phyloP scores from a whole-genome alignment of 352 stramenopile species.

The Globisporangium splendens region DNA sequence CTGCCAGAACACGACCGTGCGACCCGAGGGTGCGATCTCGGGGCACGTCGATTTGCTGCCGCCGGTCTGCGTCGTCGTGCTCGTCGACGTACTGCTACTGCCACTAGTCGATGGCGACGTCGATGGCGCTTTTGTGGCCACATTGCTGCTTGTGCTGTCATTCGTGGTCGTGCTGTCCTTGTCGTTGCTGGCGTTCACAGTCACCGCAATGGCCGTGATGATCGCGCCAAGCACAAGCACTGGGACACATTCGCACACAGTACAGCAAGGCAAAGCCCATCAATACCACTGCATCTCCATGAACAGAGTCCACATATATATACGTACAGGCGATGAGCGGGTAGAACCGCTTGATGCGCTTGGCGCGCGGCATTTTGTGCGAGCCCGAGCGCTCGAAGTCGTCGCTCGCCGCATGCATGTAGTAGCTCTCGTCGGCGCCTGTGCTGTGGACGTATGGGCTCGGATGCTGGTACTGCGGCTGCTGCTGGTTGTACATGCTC shows the following conservation, averaged over 20 bases:
- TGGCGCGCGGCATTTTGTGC: constrained; percentile 8
- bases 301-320: not conserved
- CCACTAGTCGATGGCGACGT: not conserved
- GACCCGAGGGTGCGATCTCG: constrained; percentile 36
- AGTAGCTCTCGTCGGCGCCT: constrained; percentile 15
- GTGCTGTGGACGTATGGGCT: not conserved
- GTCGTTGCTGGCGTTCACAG: constrained; percentile 22
- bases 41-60: constrained; percentile 17
- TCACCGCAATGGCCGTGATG: constrained; percentile 37
- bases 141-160: constrained; percentile 8
- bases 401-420: constrained; percentile 18
- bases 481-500: not conserved
- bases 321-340: constrained; percentile 14
- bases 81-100: not conserved
- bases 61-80: not conserved
- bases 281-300: not conserved
- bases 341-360: constrained; percentile 10
- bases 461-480: not conserved
- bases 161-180: constrained; percentile 9
- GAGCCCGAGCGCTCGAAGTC: constrained; percentile 9
- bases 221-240: constrained; percentile 33
- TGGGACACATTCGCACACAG: not conserved
- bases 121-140: not conserved
- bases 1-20: constrained; percentile 78
- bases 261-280: not conserved